Conservation (phyloP, 371 early-diverging fungal genomes). For the Syncephalastrum racemosum region DNA sequence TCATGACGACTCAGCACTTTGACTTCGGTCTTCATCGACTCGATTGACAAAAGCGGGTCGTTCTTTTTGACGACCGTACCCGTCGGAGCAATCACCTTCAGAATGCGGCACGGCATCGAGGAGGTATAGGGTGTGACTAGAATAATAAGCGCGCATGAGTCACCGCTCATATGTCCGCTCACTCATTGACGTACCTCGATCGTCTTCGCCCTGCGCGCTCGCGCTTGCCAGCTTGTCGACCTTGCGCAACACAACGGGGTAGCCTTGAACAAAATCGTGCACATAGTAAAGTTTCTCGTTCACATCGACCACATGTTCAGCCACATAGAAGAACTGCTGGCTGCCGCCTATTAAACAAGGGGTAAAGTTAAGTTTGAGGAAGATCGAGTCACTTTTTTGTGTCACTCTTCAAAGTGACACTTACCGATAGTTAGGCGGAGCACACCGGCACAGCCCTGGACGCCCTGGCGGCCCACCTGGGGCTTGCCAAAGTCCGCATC, state of each 20-base stretch:
- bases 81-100: constrained; percentile 55
- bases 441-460: constrained; percentile 37
- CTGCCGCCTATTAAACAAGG: constrained; percentile 39
- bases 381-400: background rate
- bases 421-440: constrained; percentile 53
- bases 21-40: constrained; percentile 79
- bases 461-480: constrained; percentile 25
- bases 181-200: constrained; percentile 31
- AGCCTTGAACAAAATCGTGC: constrained; percentile 54
- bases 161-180: background rate
- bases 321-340: constrained; percentile 57
- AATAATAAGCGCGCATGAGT: constrained; percentile 2
- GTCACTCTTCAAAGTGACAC: background rate
- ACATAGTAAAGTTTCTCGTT: constrained; percentile 53
- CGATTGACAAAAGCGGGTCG: constrained; percentile 65
- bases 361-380: background rate
- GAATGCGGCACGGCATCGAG: constrained; percentile 75
- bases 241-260: constrained; percentile 50
- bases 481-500: constrained; percentile 29
- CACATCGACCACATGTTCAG: constrained; percentile 42
- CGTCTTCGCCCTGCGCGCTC: constrained; percentile 40
- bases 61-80: constrained; percentile 63
- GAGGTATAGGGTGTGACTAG: constrained; percentile 68
- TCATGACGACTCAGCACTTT: constrained; percentile 63
- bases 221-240: constrained; percentile 50